Evolutionary conservation across 164 flowering plant genomes (phyloP).

Genomic region (Santalum album): DNA sequence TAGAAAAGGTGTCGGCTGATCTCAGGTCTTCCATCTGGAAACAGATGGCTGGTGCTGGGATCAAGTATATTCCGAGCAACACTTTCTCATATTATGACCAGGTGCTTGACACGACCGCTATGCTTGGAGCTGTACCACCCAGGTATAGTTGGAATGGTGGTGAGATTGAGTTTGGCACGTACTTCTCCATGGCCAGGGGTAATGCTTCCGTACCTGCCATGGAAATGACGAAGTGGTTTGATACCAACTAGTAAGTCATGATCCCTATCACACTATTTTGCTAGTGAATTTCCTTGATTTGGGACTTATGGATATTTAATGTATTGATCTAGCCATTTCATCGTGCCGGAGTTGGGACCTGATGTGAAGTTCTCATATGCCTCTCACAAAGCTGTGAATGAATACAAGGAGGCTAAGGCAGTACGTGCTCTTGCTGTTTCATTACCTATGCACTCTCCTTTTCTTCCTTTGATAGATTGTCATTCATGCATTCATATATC

Average conservation of each 20-base stretch:
- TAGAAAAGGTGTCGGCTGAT: conserved; percentile 64
- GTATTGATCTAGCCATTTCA: conserved; percentile 59
- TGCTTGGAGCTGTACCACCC: conserved; percentile 76
- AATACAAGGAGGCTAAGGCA: conserved; percentile 40
- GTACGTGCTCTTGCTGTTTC: conserved; percentile 23
- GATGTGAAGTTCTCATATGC: conserved; percentile 1
- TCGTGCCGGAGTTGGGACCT: conserved; percentile 45
- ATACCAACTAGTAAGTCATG: conserved; percentile 86
- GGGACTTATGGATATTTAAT: neutral
- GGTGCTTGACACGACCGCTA: conserved; percentile 70
- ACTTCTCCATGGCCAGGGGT: conserved; percentile 90
- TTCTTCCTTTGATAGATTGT: too few species aligned
- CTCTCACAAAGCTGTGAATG: conserved; percentile 2
- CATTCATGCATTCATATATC: neutral
- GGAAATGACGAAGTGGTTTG: conserved; percentile 98
- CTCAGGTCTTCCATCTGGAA: conserved; percentile 74
- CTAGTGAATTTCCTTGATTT: neutral
- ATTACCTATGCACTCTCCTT: too few species aligned
- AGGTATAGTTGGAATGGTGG: conserved; percentile 72
- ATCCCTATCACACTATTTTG: neutral
- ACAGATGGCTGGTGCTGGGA: conserved; percentile 73
- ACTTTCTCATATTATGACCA: conserved; percentile 80
- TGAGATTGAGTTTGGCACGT: conserved; percentile 68
- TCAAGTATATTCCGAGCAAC: conserved; percentile 81
- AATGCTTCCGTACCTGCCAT: conserved; percentile 82